These are phyloP conservation scores for Aurantiochytrium sp. DNA, from an alignment of 108 stramenopile species.

Conservation along the genomic window DNA sequence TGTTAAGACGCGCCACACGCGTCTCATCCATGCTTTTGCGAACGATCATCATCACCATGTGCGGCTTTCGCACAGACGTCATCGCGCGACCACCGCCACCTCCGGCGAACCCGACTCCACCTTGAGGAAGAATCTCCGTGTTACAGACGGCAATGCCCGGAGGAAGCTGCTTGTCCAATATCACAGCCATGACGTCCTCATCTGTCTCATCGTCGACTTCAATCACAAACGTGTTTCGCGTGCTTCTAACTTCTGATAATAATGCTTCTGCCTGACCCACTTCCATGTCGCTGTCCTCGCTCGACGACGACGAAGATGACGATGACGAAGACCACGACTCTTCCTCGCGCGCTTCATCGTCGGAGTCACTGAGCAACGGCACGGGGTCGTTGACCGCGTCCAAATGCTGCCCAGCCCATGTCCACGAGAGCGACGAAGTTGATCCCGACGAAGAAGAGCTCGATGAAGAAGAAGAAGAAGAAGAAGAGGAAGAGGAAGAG, in stretches of 20 bases:
- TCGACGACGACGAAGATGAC: neutral
- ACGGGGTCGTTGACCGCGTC: neutral
- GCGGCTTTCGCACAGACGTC: slow-evolving; percentile 42
- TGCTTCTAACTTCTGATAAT: neutral
- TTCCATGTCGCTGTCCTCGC: neutral
- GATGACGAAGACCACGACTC: slow-evolving; percentile 5
- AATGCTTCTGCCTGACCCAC: neutral
- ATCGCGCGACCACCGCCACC: slow-evolving; percentile 35
- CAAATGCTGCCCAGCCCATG: neutral
- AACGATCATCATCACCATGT: slow-evolving; percentile 75
- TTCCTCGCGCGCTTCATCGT: neutral
- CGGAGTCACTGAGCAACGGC: neutral
- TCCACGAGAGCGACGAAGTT: neutral
- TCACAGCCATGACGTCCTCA: slow-evolving; percentile 70
- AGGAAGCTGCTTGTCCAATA: slow-evolving; percentile 60
- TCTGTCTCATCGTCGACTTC: slow-evolving; percentile 85
- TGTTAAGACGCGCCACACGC: slow-evolving; percentile 68
- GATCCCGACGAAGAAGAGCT: neutral
- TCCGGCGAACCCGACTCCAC: slow-evolving; percentile 62
- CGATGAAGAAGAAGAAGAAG: neutral
- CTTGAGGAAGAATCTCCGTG: slow-evolving; percentile 63
- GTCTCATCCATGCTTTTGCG: slow-evolving; percentile 68
- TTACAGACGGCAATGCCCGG: slow-evolving; percentile 64
- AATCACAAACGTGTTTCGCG: slow-evolving; percentile 52
- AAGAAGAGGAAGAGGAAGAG: neutral